Evolutionary conservation across 306 rosid species (phyloP), one percentile per base, ranked within the genome.

Genomic region (Begonia peltatifolia): DNA sequence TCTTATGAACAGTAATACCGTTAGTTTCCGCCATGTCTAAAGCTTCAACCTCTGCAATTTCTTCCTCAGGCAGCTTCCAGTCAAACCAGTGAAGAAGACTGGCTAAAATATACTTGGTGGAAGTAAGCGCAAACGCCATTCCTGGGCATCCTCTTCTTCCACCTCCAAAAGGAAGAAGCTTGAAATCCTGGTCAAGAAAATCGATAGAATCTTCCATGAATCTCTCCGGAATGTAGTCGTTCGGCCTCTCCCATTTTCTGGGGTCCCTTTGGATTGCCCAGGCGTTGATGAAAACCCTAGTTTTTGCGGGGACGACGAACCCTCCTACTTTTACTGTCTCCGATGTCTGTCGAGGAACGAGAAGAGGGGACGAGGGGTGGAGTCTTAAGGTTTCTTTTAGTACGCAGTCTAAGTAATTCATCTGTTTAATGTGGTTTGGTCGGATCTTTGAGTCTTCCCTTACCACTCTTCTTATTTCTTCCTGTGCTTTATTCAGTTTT

Each of bases 191-290:
- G 9, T 67, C 77, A 56, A 50, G 36, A 14, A 67, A 73, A 52
- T 71, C 72, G 6, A 67, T 0, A 0, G 17, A 0, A 0, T 12
- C 62, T 0, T 51, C 35, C 15, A 58, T 56, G 9, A 78, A 78
- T 43, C 84, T 74, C 58, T 78, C 77, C 0, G 75, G 75, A 1
- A 66, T 0, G 47, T 74, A 78, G 42, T 67, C 74, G 3, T 62
- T 66, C 2, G 80, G 65, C 2, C 1, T 61, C 1, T 64, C 71
- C 81, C 84, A 78, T 0, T 46, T 14, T 13, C 18, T 15, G 2
- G 74, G 75, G 23, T 74, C 77, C 42, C 69, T 73, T 9, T 74
- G 84, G 3, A 84, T 70, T 2, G 73, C 64, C 78, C 77, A 80
- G 5, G 14, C 54, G 14, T 80, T 83, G 6, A 80, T 36, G 6